A percentile compares a stretch with the other conserved stretches of the same genome.
phyloP scores from a whole-genome alignment of 176 grass and related monocot genomes.

The Triticum dicoccoides region DNA sequence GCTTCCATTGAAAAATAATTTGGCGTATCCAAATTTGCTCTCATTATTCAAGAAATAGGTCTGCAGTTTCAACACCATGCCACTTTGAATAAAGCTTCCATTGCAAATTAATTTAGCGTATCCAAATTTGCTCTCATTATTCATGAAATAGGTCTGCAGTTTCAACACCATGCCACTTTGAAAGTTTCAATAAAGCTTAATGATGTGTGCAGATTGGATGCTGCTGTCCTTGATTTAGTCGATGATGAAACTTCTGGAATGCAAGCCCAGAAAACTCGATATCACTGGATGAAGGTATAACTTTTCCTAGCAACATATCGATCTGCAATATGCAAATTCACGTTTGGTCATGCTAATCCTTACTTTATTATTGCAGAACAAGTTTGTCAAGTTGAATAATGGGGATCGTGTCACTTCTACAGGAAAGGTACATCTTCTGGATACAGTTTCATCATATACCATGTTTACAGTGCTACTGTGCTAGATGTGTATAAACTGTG shows the following conservation, averaged over 20 bases:
- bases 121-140: conserved; percentile 5
- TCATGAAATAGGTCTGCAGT: background rate
- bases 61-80: background rate
- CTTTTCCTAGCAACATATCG: conserved; percentile 6
- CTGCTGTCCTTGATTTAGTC: conserved; percentile 94
- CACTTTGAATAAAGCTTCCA: background rate
- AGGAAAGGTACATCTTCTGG: conserved; percentile 64
- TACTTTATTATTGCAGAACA: conserved; percentile 62
- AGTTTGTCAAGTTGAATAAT: conserved; percentile 87
- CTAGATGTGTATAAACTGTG: conserved; percentile 3
- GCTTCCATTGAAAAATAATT: conserved; percentile 8
- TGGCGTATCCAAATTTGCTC: background rate
- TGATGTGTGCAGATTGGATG: conserved; percentile 69
- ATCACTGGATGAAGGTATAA: conserved; percentile 93
- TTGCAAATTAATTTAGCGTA: background rate
- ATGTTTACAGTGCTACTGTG: background rate
- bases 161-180: background rate
- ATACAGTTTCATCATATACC: background rate
- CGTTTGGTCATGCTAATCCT: conserved; percentile 15
- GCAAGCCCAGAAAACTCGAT: conserved; percentile 82
- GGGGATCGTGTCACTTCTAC: conserved; percentile 83
- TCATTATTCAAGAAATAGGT: conserved; percentile 18
- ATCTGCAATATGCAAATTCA: conserved; percentile 11
- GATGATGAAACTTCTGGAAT: conserved; percentile 89
- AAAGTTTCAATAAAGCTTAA: conserved; percentile 7